Conservation (phyloP, 2,329 filamentous ascomycete genomes). For the Cladophialophora bantiana region DNA sequence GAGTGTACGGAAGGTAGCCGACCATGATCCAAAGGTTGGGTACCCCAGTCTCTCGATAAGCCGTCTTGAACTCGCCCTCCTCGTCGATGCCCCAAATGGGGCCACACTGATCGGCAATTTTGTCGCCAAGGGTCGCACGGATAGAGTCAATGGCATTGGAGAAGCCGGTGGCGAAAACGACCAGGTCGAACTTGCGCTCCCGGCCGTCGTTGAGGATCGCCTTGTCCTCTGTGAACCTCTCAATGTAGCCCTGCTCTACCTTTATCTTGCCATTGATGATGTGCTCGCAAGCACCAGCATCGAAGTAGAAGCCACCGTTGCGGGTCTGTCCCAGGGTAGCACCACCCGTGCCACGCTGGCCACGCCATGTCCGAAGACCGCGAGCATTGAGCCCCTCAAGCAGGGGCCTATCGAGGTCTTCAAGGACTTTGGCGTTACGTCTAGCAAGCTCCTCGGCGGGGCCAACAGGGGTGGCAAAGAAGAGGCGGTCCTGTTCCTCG, state of each 20-base stretch:
- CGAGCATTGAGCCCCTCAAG: conserved; percentile 41
- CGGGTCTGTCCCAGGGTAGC: conserved; percentile 43
- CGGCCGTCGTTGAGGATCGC: conserved; percentile 46
- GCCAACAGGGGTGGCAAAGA: conserved; percentile 22
- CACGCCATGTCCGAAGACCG: conserved; percentile 46
- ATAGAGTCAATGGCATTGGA: conserved; percentile 42
- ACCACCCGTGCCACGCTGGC: conserved; percentile 47
- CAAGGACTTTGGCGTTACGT: conserved; percentile 38
- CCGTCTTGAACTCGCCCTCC: conserved; percentile 44
- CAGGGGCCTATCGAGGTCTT: conserved; percentile 40
- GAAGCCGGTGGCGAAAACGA: conserved; percentile 44
- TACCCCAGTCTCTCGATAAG: conserved; percentile 46
- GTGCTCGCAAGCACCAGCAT: conserved; percentile 44
- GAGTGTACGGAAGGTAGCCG: conserved; percentile 46
- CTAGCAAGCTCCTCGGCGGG: conserved; percentile 36
- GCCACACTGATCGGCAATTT: conserved; percentile 39
- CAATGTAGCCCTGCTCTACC: conserved; percentile 39
- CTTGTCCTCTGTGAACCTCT: conserved; percentile 45
- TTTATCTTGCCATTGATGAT: conserved; percentile 45
- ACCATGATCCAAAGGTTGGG: conserved; percentile 50
- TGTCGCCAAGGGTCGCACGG: conserved; percentile 40
- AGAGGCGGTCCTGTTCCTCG: conserved; percentile 27
- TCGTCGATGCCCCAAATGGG: conserved; percentile 44
- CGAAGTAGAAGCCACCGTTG: conserved; percentile 46
- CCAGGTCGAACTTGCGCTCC: conserved; percentile 45